A percentile compares a stretch with the other conserved stretches of the same genome.
These are phyloP conservation scores for Stellera chamaejasme DNA, from an alignment of 345 rosid genomes.

Conservation along the genomic window DNA sequence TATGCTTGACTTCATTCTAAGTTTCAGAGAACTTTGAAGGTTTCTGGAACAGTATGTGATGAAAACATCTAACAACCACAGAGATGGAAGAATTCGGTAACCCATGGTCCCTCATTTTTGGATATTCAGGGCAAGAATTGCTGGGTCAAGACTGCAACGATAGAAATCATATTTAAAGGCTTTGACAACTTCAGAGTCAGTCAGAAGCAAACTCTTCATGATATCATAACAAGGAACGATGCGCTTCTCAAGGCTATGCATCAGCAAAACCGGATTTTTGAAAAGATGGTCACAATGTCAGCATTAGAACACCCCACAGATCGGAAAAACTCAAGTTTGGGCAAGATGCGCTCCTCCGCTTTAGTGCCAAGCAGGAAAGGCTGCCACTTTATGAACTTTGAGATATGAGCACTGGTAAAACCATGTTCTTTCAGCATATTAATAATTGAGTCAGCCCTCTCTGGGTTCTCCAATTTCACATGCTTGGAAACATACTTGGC, in stretches of 20 bases:
- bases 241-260: not conserved
- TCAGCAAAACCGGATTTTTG: not conserved
- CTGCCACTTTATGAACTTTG: slow-evolving; percentile 23
- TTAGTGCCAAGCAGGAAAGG: slow-evolving; percentile 26
- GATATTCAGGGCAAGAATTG: not conserved
- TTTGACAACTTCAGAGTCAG: not conserved
- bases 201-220: not conserved
- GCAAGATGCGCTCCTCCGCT: not conserved
- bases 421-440: slow-evolving; percentile 25
- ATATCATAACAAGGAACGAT: not conserved
- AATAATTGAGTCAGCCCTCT: slow-evolving; percentile 29
- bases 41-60: not conserved
- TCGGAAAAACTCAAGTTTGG: not conserved
- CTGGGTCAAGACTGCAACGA: not conserved
- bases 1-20: not conserved
- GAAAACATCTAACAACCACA: not conserved
- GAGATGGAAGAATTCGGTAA: not conserved
- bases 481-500: slow-evolving; percentile 23
- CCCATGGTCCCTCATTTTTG: not conserved
- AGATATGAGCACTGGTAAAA: slow-evolving; percentile 26
- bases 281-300: not conserved
- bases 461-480: slow-evolving; percentile 19
- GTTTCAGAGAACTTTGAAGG: not conserved
- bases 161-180: not conserved
- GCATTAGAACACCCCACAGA: not conserved